These are phyloP conservation scores for Dovyalis caffra DNA, from an alignment of 345 rosid species.

Conservation along the genomic window DNA sequence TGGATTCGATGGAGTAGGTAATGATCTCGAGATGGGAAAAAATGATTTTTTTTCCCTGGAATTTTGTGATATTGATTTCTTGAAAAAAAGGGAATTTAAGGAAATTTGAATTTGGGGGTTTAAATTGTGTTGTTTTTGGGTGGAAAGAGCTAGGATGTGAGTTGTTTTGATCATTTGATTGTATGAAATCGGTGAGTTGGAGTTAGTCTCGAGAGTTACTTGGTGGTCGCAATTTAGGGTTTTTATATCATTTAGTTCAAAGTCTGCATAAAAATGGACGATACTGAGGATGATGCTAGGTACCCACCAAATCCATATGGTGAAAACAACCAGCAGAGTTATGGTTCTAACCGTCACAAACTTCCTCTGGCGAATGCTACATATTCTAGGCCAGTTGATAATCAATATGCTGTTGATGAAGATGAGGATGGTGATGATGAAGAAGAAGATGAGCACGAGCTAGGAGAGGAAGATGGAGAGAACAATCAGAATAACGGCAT, in stretches of 20 bases:
- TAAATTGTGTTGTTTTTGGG: neutral
- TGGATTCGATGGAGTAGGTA: neutral
- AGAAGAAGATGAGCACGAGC: slow-evolving; percentile 30
- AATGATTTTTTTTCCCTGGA: neutral
- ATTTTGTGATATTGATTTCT: neutral
- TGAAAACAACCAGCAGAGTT: slow-evolving; percentile 38
- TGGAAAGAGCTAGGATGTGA: neutral
- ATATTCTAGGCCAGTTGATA: slow-evolving; percentile 29
- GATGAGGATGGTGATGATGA: slow-evolving; percentile 39
- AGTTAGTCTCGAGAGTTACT: neutral
- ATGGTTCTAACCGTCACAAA: slow-evolving; percentile 50
- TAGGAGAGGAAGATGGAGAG: slow-evolving; percentile 43
- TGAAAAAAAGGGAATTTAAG: neutral
- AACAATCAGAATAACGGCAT: slow-evolving; percentile 42
- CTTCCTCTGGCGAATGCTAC: slow-evolving; percentile 46
- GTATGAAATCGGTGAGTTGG: neutral
- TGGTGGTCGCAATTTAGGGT: neutral
- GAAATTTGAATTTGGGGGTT: neutral
- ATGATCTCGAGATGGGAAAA: neutral
- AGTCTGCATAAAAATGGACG: slow-evolving; percentile 53
- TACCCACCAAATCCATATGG: slow-evolving; percentile 57
- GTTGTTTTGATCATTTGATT: neutral
- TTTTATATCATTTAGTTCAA: neutral
- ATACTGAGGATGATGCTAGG: slow-evolving; percentile 67
- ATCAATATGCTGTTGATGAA: slow-evolving; percentile 38